Percentiles rank a stretch among this genome's conserved stretches.
Evolutionary conservation across 768 basidiomycete genomes (phyloP).

Genomic region (Mrakia gelida): DNA sequence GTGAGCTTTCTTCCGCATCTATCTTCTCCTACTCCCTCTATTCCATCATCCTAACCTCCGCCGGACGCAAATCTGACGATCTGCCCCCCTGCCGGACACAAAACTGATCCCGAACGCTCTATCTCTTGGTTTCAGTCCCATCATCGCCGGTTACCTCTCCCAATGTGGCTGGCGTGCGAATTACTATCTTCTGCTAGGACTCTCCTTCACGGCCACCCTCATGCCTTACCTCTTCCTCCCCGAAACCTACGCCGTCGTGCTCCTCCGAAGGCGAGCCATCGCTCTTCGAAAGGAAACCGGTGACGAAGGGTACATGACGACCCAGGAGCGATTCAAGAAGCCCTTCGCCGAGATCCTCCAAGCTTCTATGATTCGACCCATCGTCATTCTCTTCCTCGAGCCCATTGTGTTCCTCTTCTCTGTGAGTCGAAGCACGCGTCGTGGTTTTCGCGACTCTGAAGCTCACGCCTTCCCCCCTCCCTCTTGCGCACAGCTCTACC

Average conservation of each 20-base stretch:
- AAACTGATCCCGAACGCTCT: neutral
- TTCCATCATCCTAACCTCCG: too few species aligned
- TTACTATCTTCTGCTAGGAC: constrained; percentile 19
- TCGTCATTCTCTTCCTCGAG: constrained; percentile 39
- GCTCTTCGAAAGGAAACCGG: constrained; percentile 35
- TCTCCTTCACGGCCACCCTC: neutral
- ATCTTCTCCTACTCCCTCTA: too few species aligned
- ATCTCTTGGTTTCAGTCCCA: neutral
- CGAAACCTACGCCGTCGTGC: constrained; percentile 24
- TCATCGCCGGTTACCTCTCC: constrained; percentile 20
- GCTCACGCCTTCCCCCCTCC: neutral
- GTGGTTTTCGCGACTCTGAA: neutral
- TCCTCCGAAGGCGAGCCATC: constrained; percentile 19
- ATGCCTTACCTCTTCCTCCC: constrained; percentile 5
- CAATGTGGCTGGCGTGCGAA: constrained; percentile 12
- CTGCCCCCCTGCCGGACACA: too few species aligned
- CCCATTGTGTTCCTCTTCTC: constrained; percentile 38
- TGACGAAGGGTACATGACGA: constrained; percentile 34
- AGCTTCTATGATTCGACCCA: constrained; percentile 38
- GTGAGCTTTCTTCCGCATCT: neutral
- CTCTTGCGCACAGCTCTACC: neutral
- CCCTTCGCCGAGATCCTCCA: constrained; percentile 37
- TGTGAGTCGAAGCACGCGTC: neutral
- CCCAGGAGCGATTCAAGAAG: constrained; percentile 39
- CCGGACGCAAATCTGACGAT: too few species aligned